A percentile compares a stretch with the other conserved stretches of the same genome.
Conservation (phyloP, 2,329 filamentous ascomycete genomes). For the Endocalyx cinctus region DNA sequence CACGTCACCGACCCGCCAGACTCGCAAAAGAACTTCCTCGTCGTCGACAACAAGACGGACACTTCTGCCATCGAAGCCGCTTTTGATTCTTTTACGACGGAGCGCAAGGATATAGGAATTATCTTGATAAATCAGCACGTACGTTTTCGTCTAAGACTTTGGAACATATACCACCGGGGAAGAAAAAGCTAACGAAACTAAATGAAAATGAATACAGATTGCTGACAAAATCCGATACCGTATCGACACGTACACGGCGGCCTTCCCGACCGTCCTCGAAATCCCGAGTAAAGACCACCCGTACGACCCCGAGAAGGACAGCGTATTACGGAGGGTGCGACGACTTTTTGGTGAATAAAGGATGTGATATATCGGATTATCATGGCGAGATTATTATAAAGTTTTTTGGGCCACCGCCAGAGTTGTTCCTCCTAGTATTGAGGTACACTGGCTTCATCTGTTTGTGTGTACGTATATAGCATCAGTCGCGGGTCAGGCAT, state of each 20-base stretch:
- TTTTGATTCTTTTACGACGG: slow-evolving; percentile 82
- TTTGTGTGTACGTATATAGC: too few relatives aligned
- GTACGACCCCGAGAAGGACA: slow-evolving; percentile 98
- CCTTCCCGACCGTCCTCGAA: slow-evolving; percentile 93
- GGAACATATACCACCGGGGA: too few relatives aligned
- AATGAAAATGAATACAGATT: too few relatives aligned
- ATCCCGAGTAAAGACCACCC: slow-evolving; percentile 99
- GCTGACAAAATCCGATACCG: slow-evolving; percentile 89
- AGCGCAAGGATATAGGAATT: slow-evolving; percentile 95
- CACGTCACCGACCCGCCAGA: slow-evolving; percentile 88
- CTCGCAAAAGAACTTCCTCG: slow-evolving; percentile 94
- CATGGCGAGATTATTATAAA: too few relatives aligned
- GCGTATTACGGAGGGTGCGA: slow-evolving; percentile 81
- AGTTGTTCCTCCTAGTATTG: too few relatives aligned
- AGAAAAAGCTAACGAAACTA: too few relatives aligned
- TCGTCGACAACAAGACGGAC: slow-evolving; percentile 92
- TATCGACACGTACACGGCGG: slow-evolving; percentile 87
- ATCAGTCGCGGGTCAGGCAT: too few relatives aligned
- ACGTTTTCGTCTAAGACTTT: too few relatives aligned
- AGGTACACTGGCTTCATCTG: too few relatives aligned
- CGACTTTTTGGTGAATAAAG: slow-evolving; percentile 63
- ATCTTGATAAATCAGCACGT: slow-evolving; percentile 98
- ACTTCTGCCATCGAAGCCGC: slow-evolving; percentile 80
- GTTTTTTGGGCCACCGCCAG: too few relatives aligned
- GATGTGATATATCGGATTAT: neutral